These are phyloP conservation scores for Tetrahymena malaccensis DNA, from an alignment of 73 alveolate species.

Conservation along the genomic window DNA sequence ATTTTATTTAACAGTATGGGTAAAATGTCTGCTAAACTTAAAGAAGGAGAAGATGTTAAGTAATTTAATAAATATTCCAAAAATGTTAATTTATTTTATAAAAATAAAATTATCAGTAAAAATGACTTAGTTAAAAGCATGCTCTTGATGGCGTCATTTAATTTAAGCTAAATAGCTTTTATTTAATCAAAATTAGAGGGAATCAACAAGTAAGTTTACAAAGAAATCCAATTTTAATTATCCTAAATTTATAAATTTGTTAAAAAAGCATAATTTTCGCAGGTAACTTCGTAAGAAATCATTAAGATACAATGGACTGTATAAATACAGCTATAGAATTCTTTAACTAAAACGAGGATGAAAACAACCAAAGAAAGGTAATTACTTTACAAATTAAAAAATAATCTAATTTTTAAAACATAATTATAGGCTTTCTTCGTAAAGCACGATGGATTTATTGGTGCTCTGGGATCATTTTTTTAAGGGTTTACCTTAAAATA, in stretches of 20 bases:
- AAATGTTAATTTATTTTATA: no score
- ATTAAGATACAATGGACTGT: slow-evolving; percentile 24
- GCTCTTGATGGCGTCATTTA: slow-evolving; percentile 33
- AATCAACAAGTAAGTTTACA: neutral
- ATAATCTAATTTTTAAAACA: neutral
- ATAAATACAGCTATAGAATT: slow-evolving; percentile 17
- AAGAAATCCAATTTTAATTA: neutral
- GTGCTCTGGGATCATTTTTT: slow-evolving; percentile 22
- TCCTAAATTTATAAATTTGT: neutral
- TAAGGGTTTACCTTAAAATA: neutral
- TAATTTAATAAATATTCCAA: neutral
- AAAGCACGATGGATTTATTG: slow-evolving; percentile 35
- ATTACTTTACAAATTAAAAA: neutral
- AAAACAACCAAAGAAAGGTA: neutral
- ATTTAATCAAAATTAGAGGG: slow-evolving; percentile 27
- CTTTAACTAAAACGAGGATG: slow-evolving; percentile 9
- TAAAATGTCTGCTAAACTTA: neutral
- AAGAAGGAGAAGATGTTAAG: neutral
- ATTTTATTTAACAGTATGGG: slow-evolving; percentile 7
- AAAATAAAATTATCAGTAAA: neutral
- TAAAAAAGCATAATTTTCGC: slow-evolving; percentile 26
- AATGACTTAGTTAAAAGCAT: slow-evolving; percentile 22
- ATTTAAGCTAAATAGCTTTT: slow-evolving; percentile 31
- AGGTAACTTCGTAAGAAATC: slow-evolving; percentile 37
- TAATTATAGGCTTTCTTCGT: slow-evolving; percentile 25